phyloP scores from a whole-genome alignment of 2,329 filamentous ascomycete species.

The Fusarium sp. region DNA sequence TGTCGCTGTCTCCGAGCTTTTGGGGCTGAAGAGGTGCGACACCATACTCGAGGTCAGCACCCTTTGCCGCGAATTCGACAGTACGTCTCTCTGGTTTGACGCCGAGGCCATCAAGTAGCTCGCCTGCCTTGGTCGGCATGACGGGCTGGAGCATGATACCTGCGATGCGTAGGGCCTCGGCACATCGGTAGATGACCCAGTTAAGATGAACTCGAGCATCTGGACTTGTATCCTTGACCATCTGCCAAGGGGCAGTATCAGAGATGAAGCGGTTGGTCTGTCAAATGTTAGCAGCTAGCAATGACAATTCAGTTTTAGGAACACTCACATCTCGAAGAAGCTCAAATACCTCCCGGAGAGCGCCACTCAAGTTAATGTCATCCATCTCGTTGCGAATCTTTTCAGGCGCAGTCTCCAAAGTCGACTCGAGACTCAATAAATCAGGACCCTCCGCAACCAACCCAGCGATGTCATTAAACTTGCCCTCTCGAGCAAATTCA shows the following conservation, averaged over 20 bases:
- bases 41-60: conserved; percentile 79
- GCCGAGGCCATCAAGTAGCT: conserved; percentile 81
- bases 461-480: conserved; percentile 29
- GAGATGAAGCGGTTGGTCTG: conserved; percentile 65
- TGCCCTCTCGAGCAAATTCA: conserved; percentile 40
- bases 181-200: conserved; percentile 74
- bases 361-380: conserved; percentile 71
- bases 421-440: conserved; percentile 45
- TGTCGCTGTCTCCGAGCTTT: neutral
- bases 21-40: conserved; percentile 34
- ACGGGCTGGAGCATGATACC: conserved; percentile 91
- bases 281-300: conserved; percentile 16
- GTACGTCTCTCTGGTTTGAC: conserved; percentile 73
- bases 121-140: conserved; percentile 82
- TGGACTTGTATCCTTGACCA: conserved; percentile 54
- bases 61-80: conserved; percentile 71
- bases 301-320: neutral
- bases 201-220: conserved; percentile 59
- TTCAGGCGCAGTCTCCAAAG: conserved; percentile 42
- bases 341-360: conserved; percentile 73
- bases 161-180: conserved; percentile 81
- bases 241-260: conserved; percentile 75
- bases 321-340: conserved; percentile 67
- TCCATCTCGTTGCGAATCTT: conserved; percentile 68
- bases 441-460: neutral